A percentile compares a stretch with the other conserved stretches of the same genome.
phyloP scores from a whole-genome alignment of 2,329 filamentous ascomycete species.

The Didymella sp. region DNA sequence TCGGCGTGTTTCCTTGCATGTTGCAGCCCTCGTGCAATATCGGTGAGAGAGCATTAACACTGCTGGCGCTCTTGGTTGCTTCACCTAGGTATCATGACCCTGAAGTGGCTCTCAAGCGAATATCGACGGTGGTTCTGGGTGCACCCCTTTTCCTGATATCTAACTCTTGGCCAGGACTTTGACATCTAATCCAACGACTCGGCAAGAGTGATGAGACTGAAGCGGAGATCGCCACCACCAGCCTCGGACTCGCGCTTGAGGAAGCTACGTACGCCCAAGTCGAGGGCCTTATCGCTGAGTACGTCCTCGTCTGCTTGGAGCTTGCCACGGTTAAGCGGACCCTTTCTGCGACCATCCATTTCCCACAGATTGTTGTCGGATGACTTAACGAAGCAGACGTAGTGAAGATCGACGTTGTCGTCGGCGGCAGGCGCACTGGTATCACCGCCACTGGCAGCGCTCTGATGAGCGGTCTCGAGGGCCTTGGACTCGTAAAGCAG shows the following conservation, averaged over 20 bases:
- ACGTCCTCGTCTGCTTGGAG: constrained; percentile 56
- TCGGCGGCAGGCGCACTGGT: constrained; percentile 78
- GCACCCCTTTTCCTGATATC: no score
- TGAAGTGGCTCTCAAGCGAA: no score
- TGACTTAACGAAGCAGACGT: constrained; percentile 90
- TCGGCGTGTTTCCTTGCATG: no score
- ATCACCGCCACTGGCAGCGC: constrained; percentile 78
- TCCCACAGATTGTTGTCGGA: constrained; percentile 76
- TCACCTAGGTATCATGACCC: no score
- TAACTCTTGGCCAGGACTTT: background rate
- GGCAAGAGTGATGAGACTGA: constrained; percentile 68
- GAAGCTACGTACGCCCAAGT: constrained; percentile 70
- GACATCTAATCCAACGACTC: constrained; percentile 59
- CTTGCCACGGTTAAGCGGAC: constrained; percentile 69
- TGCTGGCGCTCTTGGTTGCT: no score
- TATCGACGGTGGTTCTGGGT: no score
- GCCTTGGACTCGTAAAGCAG: constrained; percentile 78
- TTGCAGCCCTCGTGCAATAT: no score
- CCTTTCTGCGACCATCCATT: constrained; percentile 76
- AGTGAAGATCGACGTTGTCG: constrained; percentile 91
- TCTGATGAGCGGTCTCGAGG: constrained; percentile 79
- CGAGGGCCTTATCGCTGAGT: constrained; percentile 73
- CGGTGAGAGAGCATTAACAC: no score
- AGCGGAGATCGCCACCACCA: constrained; percentile 65
- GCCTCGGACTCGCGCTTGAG: constrained; percentile 63